Conservation (phyloP, 768 basidiomycete species). For the Tricholoma flavovirens region DNA sequence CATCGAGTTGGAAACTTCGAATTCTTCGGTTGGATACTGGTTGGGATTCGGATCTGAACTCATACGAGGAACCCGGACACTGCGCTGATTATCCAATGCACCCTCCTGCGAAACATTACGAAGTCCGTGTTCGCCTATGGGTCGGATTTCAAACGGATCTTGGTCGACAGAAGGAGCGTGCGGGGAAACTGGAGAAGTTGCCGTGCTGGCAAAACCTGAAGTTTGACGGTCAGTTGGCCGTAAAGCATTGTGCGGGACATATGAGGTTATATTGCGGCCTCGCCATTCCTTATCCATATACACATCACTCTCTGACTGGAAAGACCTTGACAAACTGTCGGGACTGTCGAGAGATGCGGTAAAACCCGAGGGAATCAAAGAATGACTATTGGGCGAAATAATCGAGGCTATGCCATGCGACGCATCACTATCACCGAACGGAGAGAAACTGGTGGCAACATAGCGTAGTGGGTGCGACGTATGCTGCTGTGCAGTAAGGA, state of each 20-base stretch:
- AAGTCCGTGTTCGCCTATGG: slow-evolving; percentile 22
- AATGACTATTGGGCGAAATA: slow-evolving; percentile 38
- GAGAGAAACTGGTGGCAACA: slow-evolving; percentile 38
- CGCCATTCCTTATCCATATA: slow-evolving; percentile 52
- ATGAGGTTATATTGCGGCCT: slow-evolving; percentile 11
- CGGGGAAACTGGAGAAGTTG: slow-evolving; percentile 38
- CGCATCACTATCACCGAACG: slow-evolving; percentile 44
- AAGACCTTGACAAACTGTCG: slow-evolving; percentile 37
- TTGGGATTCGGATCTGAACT: slow-evolving; percentile 29
- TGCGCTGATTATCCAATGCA: slow-evolving; percentile 25
- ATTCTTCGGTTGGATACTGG: slow-evolving; percentile 6
- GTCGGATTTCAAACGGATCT: slow-evolving; percentile 44
- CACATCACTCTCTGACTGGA: slow-evolving; percentile 49
- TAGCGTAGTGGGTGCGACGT: slow-evolving; percentile 11
- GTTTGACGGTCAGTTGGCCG: slow-evolving; percentile 10
- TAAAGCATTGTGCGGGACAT: slow-evolving; percentile 5
- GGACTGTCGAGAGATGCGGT: slow-evolving; percentile 46
- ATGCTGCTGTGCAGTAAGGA: slow-evolving; percentile 24
- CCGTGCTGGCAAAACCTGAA: slow-evolving; percentile 19
- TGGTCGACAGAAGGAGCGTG: slow-evolving; percentile 24
- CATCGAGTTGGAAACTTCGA: slow-evolving; percentile 9
- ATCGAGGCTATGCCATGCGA: slow-evolving; percentile 19
- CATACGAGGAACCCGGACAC: slow-evolving; percentile 25
- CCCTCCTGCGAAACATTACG: slow-evolving; percentile 14
- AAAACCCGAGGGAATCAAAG: slow-evolving; percentile 51